Evolutionary conservation across 2,329 filamentous ascomycete species (phyloP), one percentile per base, ranked within the genome.

Genomic region (Mycosphaerella arachidis): DNA sequence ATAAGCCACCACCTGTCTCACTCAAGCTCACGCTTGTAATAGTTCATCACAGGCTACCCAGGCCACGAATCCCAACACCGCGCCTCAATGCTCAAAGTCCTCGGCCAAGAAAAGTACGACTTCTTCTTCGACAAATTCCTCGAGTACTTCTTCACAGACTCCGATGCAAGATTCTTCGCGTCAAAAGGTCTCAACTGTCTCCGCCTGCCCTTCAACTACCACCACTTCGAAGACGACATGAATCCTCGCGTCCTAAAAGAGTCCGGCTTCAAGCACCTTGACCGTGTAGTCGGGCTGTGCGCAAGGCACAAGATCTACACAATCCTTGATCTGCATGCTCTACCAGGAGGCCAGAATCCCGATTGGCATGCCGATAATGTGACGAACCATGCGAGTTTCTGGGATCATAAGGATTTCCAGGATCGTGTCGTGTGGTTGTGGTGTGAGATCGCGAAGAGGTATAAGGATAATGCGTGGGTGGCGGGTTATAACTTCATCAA

Each of bases 41-140:
- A 85, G 69, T 86, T 86, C 75, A 86, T 86, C 63, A 84, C 81
- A 1, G 84, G 84, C n/a, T 86, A 81, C 59, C 76, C 83, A 10
- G 84, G 82, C 18, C 81, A 84, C 54, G 84, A 86, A 67, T 76
- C 76, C 24, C 78, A 85, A 61, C 81, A 84, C 61, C 80, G 83
- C 8, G 77, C 77, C 2, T 79, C 82, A 1, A 78, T 86, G 72
- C 73, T 79, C 0, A 75, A 79, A 57, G 80, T 82, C 0, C 73
- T 86, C 0, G 84, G 84, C 0, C 67, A 78, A 51, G 78, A 85
- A 53, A 85, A 84, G 66, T 80, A 82, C 53, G 77, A 84, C 5
- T 86, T 80, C 74, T 85, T 86, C 72, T 86, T 86, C 63, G 82
- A 85, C 63, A 79, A 78, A 62, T 80, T 80, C 66, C 70, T 84